Evolutionary conservation across 352 stramenopile genomes (phyloP).

Genomic region (Pythium vanterpoolii): DNA sequence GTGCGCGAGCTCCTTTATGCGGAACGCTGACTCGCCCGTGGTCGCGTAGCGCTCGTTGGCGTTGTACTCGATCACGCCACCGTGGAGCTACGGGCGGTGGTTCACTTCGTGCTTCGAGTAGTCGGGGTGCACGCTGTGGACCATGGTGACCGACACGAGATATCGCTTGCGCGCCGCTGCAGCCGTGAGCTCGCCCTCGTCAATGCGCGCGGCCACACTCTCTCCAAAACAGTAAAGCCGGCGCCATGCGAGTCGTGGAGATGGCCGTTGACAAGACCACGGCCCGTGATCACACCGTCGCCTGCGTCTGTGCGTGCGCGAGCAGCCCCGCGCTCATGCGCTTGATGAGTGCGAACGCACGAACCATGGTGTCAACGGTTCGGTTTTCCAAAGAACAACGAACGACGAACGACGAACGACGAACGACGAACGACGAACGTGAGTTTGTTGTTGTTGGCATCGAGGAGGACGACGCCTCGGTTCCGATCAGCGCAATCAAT

Average conservation of each 20-base stretch:
- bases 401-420: conserved; percentile 1
- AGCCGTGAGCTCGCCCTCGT: conserved; percentile 48
- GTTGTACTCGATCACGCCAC: conserved; percentile 98
- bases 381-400: conserved; percentile 10
- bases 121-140: conserved; percentile 97
- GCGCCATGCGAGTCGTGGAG: conserved; percentile 76
- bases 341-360: conserved; percentile 14
- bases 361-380: conserved; percentile 8
- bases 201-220: conserved; percentile 58
- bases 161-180: conserved; percentile 66
- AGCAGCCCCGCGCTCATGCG: conserved; percentile 10
- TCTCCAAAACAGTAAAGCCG: conserved; percentile 76
- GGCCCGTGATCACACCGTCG: too few relatives aligned
- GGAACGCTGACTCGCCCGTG: conserved; percentile 89
- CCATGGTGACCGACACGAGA: conserved; percentile 94
- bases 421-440: too few relatives aligned
- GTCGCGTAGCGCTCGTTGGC: conserved; percentile 97
- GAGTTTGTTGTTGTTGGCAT: too few relatives aligned
- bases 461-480: too few relatives aligned
- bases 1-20: conserved; percentile 90
- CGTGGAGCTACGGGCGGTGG: conserved; percentile 90
- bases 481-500: too few relatives aligned
- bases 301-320: conserved; percentile 23
- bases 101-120: conserved; percentile 96
- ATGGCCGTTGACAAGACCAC: too few relatives aligned